Conservation (phyloP, 768 basidiomycete species). For the Trametes sanguinea region DNA sequence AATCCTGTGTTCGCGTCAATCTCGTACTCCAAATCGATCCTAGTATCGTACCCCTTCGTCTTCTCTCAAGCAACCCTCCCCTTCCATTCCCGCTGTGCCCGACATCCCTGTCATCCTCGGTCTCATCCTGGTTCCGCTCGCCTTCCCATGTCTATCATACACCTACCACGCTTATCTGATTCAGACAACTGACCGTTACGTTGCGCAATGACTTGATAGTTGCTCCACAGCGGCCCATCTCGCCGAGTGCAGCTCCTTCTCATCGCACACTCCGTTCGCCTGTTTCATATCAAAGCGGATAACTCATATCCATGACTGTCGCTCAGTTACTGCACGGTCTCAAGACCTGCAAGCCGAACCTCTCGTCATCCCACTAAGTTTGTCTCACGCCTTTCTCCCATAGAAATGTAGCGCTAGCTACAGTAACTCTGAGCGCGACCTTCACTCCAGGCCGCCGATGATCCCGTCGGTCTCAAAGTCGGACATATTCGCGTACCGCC, state of each 20-base stretch:
- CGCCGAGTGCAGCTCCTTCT: background rate
- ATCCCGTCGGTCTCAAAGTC: too few species aligned
- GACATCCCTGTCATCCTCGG: background rate
- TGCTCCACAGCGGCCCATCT: background rate
- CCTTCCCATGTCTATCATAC: conserved; percentile 20
- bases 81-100: background rate
- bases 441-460: too few species aligned
- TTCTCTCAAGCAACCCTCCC: background rate
- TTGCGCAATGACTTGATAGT: background rate
- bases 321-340: too few species aligned
- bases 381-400: too few species aligned
- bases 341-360: too few species aligned
- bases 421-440: too few species aligned
- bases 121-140: background rate
- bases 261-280: background rate
- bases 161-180: conserved; percentile 15
- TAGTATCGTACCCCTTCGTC: background rate
- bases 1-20: background rate
- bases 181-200: background rate
- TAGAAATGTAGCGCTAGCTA: too few species aligned
- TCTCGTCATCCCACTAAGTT: too few species aligned
- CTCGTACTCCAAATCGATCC: background rate
- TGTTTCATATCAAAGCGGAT: background rate
- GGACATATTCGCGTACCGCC: too few species aligned
- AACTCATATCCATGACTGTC: background rate